Evolutionary conservation across 768 basidiomycete species (phyloP).

Genomic region (Russula emetica): DNA sequence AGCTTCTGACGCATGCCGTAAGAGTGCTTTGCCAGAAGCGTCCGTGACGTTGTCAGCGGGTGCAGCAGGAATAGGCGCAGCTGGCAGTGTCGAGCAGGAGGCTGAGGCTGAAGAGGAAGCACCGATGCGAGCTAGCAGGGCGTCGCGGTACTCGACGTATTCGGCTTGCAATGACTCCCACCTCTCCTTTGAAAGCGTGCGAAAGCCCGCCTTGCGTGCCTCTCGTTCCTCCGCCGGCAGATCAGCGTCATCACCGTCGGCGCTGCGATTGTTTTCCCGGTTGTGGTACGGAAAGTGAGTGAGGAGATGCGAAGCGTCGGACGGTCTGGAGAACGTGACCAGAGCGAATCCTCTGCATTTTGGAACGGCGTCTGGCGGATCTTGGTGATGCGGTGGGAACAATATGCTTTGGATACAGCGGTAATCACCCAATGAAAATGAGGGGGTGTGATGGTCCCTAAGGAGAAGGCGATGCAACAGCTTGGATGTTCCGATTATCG

Average conservation of each 20-base stretch:
- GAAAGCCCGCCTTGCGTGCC: constrained; percentile 56
- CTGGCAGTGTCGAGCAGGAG: neutral
- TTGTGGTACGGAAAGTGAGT: constrained; percentile 59
- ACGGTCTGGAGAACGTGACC: constrained; percentile 46
- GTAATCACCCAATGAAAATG: constrained; percentile 3
- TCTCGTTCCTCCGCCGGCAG: constrained; percentile 34
- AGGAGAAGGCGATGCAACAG: constrained; percentile 35
- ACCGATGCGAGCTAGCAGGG: constrained; percentile 42
- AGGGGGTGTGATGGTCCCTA: constrained; percentile 7
- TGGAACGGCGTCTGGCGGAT: constrained; percentile 49
- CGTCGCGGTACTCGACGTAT: constrained; percentile 59
- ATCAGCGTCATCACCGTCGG: neutral
- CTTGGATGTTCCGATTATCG: constrained; percentile 43
- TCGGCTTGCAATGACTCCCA: constrained; percentile 68
- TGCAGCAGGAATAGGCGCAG: neutral
- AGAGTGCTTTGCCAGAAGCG: neutral
- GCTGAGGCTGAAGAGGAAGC: constrained; percentile 1
- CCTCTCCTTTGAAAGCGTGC: constrained; percentile 49
- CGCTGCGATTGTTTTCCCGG: constrained; percentile 17
- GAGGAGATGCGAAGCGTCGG: constrained; percentile 44
- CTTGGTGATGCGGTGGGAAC: constrained; percentile 61
- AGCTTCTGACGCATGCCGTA: neutral
- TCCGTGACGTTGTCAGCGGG: neutral
- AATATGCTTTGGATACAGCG: constrained; percentile 46
- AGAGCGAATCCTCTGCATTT: constrained; percentile 76